Evolutionary conservation across 208 protist species (phyloP).

Genomic region (Acanthamoeba healyi): DNA sequence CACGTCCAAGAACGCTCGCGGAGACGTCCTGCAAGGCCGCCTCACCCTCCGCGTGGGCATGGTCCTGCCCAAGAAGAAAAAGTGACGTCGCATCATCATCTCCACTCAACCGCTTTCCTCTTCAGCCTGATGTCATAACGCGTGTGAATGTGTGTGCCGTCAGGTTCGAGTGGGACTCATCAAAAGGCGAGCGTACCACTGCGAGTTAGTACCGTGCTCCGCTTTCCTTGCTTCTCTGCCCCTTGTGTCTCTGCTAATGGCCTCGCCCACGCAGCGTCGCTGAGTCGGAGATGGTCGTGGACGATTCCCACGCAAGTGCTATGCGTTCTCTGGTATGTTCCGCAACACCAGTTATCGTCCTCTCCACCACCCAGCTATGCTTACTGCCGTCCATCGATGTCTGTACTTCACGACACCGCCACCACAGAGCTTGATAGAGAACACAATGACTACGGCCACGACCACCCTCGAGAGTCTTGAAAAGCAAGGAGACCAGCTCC

Average conservation of each 20-base stretch:
- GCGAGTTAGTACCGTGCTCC: not conserved
- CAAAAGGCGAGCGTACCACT: conserved; percentile 6
- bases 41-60: not conserved
- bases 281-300: conserved; percentile 8
- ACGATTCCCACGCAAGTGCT: not conserved
- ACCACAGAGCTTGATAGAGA: not conserved
- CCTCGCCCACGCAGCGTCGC: not conserved
- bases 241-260: not conserved
- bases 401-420: not conserved
- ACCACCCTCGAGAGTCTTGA: not conserved
- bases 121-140: too few relatives aligned
- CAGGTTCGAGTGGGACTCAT: conserved; percentile 2
- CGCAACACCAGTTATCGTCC: too few relatives aligned
- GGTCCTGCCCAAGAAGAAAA: conserved; percentile 24
- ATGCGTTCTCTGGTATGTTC: not conserved
- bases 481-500: conserved; percentile 22
- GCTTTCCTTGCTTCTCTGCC: not conserved
- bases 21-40: not conserved
- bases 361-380: not conserved
- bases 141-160: not conserved
- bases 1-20: not conserved
- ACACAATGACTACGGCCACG: not conserved
- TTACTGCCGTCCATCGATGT: not conserved
- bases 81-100: too few relatives aligned
- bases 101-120: too few relatives aligned